Percentiles rank a stretch among this genome's conserved stretches.
Conservation (phyloP, 805 yeast genomes). For the Phaffomyces thermotolerans region DNA sequence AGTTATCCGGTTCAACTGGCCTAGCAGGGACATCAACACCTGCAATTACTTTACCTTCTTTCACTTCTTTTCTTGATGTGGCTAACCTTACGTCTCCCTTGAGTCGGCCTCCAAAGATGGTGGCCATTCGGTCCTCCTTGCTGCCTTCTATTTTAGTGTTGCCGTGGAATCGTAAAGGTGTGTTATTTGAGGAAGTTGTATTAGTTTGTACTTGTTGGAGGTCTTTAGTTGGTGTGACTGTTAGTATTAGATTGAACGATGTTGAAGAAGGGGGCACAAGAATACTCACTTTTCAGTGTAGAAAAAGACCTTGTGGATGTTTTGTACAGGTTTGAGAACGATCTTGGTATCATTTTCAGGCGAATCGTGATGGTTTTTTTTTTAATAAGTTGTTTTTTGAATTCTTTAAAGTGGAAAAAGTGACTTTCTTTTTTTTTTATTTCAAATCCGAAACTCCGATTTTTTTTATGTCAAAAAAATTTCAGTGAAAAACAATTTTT, state of each 20-base stretch:
- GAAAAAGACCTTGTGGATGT: not conserved
- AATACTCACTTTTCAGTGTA: not conserved
- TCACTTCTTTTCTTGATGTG: conserved; percentile 25
- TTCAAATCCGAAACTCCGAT: not conserved
- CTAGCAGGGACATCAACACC: conserved; percentile 77
- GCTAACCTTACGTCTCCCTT: conserved; percentile 43
- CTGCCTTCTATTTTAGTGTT: conserved; percentile 26
- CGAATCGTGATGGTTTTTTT: not conserved
- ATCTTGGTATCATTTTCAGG: not conserved
- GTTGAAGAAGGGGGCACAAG: too few relatives aligned
- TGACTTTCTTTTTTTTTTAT: too few relatives aligned
- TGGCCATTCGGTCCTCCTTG: conserved; percentile 40
- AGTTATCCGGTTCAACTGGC: conserved; percentile 89
- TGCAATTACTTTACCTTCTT: conserved; percentile 27
- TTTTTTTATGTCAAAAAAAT: not conserved
- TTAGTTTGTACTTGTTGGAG: not conserved
- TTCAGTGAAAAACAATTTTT: too few relatives aligned
- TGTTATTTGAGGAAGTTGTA: not conserved
- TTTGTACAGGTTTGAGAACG: not conserved
- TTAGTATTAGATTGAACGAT: not conserved
- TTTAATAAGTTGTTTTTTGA: too few relatives aligned
- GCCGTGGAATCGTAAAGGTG: conserved; percentile 22
- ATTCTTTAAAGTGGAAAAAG: too few relatives aligned
- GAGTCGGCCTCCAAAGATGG: conserved; percentile 50
- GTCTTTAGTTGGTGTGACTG: not conserved